Conservation (phyloP, 108 stramenopile species). For the Pseudonitzschia pungens region DNA sequence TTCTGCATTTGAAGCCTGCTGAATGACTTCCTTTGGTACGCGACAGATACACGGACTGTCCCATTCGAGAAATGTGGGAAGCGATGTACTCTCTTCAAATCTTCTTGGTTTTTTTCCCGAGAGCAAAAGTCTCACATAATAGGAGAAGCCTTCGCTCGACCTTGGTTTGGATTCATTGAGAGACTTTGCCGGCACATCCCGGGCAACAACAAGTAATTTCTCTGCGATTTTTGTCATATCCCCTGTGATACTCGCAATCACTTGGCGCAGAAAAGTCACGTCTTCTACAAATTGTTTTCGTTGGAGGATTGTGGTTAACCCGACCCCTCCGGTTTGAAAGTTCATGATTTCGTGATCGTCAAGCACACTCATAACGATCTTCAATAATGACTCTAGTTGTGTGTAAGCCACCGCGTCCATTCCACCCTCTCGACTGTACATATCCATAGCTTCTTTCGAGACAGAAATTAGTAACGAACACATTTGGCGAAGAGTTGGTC, state of each 20-base stretch:
- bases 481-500: constrained; percentile 47
- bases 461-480: constrained; percentile 52
- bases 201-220: constrained; percentile 24
- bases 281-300: constrained; percentile 40
- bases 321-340: not conserved
- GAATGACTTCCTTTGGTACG: constrained; percentile 47
- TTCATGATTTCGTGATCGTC: constrained; percentile 26
- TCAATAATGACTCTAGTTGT: constrained; percentile 68
- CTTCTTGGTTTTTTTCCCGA: constrained; percentile 69
- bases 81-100: constrained; percentile 81
- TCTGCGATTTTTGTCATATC: constrained; percentile 57
- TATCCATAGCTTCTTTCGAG: constrained; percentile 51
- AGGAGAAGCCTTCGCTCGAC: constrained; percentile 4
- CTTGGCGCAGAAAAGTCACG: constrained; percentile 44
- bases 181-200: constrained; percentile 5
- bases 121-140: constrained; percentile 63
- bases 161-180: not conserved
- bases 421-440: constrained; percentile 61
- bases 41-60: constrained; percentile 72
- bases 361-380: constrained; percentile 52
- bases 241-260: constrained; percentile 45
- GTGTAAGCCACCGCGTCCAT: constrained; percentile 65
- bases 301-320: not conserved
- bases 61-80: constrained; percentile 87
- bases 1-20: constrained; percentile 25